These are phyloP conservation scores for Stagonosporopsis tanaceti DNA, from an alignment of 2,329 filamentous ascomycete species.

Conservation along the genomic window DNA sequence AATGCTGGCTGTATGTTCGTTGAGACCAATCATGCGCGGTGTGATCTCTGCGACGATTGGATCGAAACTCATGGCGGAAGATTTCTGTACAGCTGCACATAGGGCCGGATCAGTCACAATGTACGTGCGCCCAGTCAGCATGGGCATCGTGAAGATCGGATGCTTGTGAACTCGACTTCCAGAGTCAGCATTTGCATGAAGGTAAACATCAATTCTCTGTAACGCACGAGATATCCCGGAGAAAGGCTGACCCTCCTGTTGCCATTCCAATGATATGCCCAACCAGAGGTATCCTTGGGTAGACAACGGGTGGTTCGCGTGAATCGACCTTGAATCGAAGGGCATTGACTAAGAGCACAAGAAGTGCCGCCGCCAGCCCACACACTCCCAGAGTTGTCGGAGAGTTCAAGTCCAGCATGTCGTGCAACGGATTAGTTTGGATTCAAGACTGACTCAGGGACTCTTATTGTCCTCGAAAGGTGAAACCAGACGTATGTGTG, in stretches of 20 bases:
- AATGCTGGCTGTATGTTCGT: conserved; percentile 37
- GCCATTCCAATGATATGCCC: conserved; percentile 58
- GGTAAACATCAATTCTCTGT: not conserved
- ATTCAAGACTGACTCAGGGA: not conserved
- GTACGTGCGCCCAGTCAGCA: conserved; percentile 57
- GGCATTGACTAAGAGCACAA: conserved; percentile 14
- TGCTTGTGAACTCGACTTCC: conserved; percentile 27
- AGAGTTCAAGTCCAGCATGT: not conserved
- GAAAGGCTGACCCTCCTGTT: conserved; percentile 44
- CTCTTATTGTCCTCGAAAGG: not conserved
- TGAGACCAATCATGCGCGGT: conserved; percentile 50
- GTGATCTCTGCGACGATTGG: conserved; percentile 52
- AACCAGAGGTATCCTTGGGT: conserved; percentile 53
- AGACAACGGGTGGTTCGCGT: conserved; percentile 55
- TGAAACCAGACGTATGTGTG: not conserved
- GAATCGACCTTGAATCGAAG: conserved; percentile 32
- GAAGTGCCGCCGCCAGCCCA: conserved; percentile 17
- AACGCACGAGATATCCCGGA: conserved; percentile 50
- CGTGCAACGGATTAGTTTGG: not conserved
- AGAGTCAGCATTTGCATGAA: not conserved
- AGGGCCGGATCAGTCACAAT: conserved; percentile 54
- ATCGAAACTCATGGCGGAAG: conserved; percentile 54
- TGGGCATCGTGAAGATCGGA: conserved; percentile 56
- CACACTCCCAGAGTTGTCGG: conserved; percentile 5
- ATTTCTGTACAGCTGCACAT: conserved; percentile 51